These are phyloP conservation scores for sunflower (Helianthus annuus) DNA, from an alignment of 129 eudicot genomes.

Conservation along the genomic window DNA sequence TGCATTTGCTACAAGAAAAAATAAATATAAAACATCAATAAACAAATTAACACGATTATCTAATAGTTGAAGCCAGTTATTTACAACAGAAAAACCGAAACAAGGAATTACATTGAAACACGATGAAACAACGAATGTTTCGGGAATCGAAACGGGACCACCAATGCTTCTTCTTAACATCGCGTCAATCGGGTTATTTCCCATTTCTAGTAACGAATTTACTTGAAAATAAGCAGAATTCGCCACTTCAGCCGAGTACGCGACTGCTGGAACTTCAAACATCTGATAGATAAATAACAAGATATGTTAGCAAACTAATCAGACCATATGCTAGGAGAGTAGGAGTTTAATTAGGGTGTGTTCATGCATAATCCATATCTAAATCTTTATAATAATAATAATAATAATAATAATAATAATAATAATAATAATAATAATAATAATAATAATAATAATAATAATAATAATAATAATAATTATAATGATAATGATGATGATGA, in stretches of 20 bases:
- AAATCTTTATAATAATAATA: not conserved
- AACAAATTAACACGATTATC: not conserved
- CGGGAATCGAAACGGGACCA: constrained; percentile 65
- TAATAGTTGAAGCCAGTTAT: not conserved
- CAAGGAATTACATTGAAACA: constrained; percentile 53
- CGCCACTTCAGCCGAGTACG: constrained; percentile 43
- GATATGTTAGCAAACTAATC: not conserved
- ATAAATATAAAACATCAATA: not conserved
- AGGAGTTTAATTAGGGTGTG: no score
- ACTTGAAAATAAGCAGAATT: constrained; percentile 47
- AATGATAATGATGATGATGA: not conserved
- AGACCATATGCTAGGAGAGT: not conserved
- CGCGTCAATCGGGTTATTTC: constrained; percentile 41
- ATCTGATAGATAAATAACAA: constrained; percentile 44
- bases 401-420: not conserved
- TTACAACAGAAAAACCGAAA: not conserved
- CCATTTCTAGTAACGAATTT: constrained; percentile 53
- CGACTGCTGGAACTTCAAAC: constrained; percentile 47
- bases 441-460: not conserved
- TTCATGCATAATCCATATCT: no score
- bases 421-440: not conserved
- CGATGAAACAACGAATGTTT: constrained; percentile 53
- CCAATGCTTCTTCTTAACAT: constrained; percentile 49
- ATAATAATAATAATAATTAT: not conserved
- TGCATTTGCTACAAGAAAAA: constrained; percentile 56